Evolutionary conservation across 148 eudicot species (phyloP), one percentile per base, ranked within the genome.

Genomic region (Cornus kousa): DNA sequence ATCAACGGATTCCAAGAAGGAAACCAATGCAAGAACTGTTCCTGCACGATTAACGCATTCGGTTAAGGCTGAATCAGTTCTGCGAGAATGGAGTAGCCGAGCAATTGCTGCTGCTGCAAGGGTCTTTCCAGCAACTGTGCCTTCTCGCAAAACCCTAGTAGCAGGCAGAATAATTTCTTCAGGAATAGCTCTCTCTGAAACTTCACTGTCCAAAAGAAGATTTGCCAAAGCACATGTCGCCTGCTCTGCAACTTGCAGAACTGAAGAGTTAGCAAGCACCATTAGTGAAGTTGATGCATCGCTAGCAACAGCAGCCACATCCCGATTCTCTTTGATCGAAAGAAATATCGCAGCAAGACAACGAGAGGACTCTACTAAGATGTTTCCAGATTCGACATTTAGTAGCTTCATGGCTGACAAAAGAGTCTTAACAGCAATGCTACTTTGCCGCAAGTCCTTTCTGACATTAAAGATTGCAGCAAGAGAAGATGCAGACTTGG

Each of bases 51-150:
- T 91, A 57, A 96, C 90, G 75, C 90, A 91, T 64, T 88, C 98
- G 67, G 86, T 89, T 70, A 94, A 59, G 62, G 86, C 83, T 78
- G 90, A 85, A 87, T 94, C 92, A 72, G 90, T 86, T 55, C 72
- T 77, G 80, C 91, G 91, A 62, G 85, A 83, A 71, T 68, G 88
- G 77, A 96, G 89, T 75, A 96, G 88, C 73, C 97, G 95, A 23
- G 97, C 93, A 82, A 94, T 86, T 75, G 98, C 97, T 60, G 99
- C 98, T 80, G 99, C 98, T 12, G 91, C 99, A 83, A 87, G 98
- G 69, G 89, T 90, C 88, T 87, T 96, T 71, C 98, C 97, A 67
- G 83, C 73, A 75, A 81, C 84, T 74, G 90, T 84, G 37, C 99
- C 95, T 74, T 94, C 99, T 65, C 84, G 88, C 80, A 96, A 80